Conservation (phyloP, 2,329 filamentous ascomycete genomes). For the Dothistroma septosporum region DNA sequence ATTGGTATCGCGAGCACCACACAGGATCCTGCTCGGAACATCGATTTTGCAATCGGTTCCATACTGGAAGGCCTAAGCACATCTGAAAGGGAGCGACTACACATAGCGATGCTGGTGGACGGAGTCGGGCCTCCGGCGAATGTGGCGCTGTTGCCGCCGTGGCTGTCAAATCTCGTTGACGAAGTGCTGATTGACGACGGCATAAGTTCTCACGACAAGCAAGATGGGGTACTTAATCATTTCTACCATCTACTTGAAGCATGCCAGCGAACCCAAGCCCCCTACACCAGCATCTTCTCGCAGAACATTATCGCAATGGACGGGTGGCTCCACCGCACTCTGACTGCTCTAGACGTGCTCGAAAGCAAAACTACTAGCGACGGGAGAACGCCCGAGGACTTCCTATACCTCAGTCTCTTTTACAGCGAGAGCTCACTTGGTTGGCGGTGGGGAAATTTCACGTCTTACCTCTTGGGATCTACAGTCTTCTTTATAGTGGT, state of each 20-base stretch:
- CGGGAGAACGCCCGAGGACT: conserved; percentile 13
- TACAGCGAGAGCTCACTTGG: conserved; percentile 45
- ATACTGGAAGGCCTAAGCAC: conserved; percentile 42
- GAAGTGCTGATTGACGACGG: conserved; percentile 15
- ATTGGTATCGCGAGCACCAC: conserved; percentile 44
- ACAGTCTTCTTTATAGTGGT: conserved; percentile 19
- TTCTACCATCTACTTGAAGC: conserved; percentile 38
- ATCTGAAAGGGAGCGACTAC: conserved; percentile 40
- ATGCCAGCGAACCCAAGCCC: conserved; percentile 38
- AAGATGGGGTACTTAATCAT: neutral
- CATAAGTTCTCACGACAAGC: neutral
- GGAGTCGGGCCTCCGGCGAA: neutral
- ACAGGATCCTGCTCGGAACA: conserved; percentile 39
- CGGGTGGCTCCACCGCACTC: conserved; percentile 45
- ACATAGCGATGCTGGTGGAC: conserved; percentile 42
- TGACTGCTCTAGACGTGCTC: conserved; percentile 33
- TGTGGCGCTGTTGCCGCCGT: conserved; percentile 30
- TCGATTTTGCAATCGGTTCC: conserved; percentile 43
- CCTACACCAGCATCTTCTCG: conserved; percentile 45
- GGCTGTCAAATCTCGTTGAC: conserved; percentile 40
- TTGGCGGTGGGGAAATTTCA: conserved; percentile 45
- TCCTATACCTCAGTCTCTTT: conserved; percentile 46
- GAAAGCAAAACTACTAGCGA: neutral
- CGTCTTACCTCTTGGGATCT: conserved; percentile 37
- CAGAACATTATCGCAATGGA: conserved; percentile 47